Evolutionary conservation across 306 rosid genomes (phyloP).

Genomic region (Rosa chinensis): DNA sequence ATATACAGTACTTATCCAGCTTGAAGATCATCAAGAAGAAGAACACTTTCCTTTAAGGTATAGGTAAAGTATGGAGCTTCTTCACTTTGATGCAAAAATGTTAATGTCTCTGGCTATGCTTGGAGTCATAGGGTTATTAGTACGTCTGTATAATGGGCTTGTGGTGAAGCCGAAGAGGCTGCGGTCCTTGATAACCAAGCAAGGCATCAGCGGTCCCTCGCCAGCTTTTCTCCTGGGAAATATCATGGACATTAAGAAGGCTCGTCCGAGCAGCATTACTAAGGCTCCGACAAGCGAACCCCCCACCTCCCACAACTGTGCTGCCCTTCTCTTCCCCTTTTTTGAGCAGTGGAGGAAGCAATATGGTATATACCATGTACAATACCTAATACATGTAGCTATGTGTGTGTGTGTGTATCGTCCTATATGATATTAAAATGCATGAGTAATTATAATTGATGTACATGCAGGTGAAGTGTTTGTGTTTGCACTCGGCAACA

Average conservation of each 20-base stretch:
- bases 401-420: neutral
- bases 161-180: constrained; percentile 34
- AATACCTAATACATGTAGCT: neutral
- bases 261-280: neutral
- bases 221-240: constrained; percentile 42
- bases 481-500: constrained; percentile 45
- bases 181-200: constrained; percentile 32
- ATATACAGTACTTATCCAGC: neutral
- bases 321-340: constrained; percentile 26
- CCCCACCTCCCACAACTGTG: neutral
- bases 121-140: constrained; percentile 12
- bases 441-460: neutral
- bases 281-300: neutral
- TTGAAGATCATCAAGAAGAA: neutral
- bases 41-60: neutral
- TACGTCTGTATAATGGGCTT: constrained; percentile 13
- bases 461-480: constrained; percentile 31
- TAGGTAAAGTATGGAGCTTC: constrained; percentile 7
- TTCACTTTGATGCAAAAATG: constrained; percentile 23
- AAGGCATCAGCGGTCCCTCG: constrained; percentile 51
- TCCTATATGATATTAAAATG: neutral
- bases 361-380: constrained; percentile 22
- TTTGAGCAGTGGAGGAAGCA: constrained; percentile 37
- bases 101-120: constrained; percentile 16
- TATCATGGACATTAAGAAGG: constrained; percentile 27